Base-by-base conservation (phyloP, 176 grass and related monocot species). In the Aegilops tauschii region DNA sequence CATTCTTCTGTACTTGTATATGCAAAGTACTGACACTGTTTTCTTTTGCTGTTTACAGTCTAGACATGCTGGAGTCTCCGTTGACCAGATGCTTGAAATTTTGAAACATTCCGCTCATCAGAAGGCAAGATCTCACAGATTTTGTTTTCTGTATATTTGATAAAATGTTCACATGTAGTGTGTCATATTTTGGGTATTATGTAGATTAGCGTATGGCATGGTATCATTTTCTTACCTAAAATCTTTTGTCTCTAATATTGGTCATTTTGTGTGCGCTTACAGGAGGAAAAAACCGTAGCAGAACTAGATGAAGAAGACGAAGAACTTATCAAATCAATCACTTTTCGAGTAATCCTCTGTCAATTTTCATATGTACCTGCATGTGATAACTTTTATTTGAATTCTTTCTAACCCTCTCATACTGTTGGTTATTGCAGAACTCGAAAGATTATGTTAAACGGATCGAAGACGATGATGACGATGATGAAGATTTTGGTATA, bases 231-330 rank as follows among this genome's bases (percentile, higher is more conserved):
- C 47, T 31, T 65, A 45, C 5, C 50, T 54, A 54, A 85, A 36
- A 69, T 42, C 30, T 56, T 78, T 25, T 87, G 50, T 54, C 10
- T 56, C 32, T 90, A 81, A 88, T 34, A 77, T 81, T 5, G 21
- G 18, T 87, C 16, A 85, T 84, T 87, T 39, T 45, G 11, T 78
- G 8, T 74, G 12, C 47, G 70, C 34, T 86, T n/a, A 63, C 69
- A 95, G 91, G 95, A 90, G 67, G 87, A 87, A 75, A 90, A 85
- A 82, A 83, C 76, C 31, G 82, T 77, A 82, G 95, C 92, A 80
- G 95, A 98, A 30, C 84, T 95, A 68, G 95, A 98, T 78, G 83
- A 95, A 83, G 83, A 92, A 98, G 95, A 98, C n/a, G 93, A 98
- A 82, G 83, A 82, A 81, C 81, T 95, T 40, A 98, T 98, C 73